Percentiles rank a stretch among this genome's conserved stretches.
Evolutionary conservation across 2,329 filamentous ascomycete species (phyloP).

Genomic region (Onygena corvina): DNA sequence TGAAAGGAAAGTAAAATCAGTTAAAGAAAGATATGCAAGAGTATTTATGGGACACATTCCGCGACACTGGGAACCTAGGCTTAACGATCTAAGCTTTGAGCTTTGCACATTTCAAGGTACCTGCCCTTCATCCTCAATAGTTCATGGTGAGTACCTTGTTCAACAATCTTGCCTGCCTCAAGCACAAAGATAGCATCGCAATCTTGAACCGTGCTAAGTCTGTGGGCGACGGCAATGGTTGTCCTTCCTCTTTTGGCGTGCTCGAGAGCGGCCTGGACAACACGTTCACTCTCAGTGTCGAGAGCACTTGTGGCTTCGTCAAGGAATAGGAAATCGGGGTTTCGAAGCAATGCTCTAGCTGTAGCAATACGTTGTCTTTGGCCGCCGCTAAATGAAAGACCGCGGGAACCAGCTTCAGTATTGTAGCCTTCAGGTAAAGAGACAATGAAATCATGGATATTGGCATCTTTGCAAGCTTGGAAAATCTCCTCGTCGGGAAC

Average conservation of each 20-base stretch:
- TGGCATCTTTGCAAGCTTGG: conserved; percentile 27
- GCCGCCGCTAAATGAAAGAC: conserved; percentile 27
- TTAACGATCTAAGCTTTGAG: conserved; percentile 17
- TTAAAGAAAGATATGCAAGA: too few species aligned
- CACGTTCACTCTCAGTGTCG: conserved; percentile 28
- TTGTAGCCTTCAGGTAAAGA: conserved; percentile 29
- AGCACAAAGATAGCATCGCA: conserved; percentile 68
- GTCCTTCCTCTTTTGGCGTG: conserved; percentile 59
- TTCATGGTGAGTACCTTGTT: conserved; percentile 32
- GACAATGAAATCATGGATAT: conserved; percentile 29
- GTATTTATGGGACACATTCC: too few species aligned
- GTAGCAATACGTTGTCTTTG: conserved; percentile 36
- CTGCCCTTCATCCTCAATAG: conserved; percentile 23
- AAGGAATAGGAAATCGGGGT: conserved; percentile 30
- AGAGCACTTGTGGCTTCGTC: conserved; percentile 36
- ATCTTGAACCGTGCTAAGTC: conserved; percentile 73
- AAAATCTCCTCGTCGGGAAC: conserved; percentile 24
- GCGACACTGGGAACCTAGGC: background rate
- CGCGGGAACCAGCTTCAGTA: conserved; percentile 26
- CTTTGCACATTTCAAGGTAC: conserved; percentile 25
- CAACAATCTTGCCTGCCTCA: conserved; percentile 29
- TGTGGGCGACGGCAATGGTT: conserved; percentile 80
- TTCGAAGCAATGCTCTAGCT: conserved; percentile 32
- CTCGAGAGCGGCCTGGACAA: conserved; percentile 25
- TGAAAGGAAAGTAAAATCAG: too few species aligned